A percentile compares a stretch with the other conserved stretches of the same genome.
Conservation (phyloP, 2,329 filamentous ascomycete genomes). For the Didymella sp. region DNA sequence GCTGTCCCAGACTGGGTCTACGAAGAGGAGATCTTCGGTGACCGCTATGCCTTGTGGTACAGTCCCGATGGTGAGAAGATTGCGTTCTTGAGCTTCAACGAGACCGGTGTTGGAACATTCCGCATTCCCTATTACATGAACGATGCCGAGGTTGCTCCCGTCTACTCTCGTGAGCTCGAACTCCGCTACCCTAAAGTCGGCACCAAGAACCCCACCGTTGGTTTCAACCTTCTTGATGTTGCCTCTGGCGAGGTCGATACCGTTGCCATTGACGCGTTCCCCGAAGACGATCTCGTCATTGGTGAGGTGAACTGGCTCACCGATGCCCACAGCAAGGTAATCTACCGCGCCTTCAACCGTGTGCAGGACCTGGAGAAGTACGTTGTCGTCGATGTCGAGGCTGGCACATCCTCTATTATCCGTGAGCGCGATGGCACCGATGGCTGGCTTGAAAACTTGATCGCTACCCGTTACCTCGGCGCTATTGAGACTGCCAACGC, state of each 20-base stretch:
- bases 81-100: slow-evolving; percentile 65
- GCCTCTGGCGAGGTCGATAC: slow-evolving; percentile 54
- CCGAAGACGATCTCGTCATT: slow-evolving; percentile 67
- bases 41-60: slow-evolving; percentile 62
- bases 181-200: slow-evolving; percentile 74
- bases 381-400: slow-evolving; percentile 63
- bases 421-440: slow-evolving; percentile 65
- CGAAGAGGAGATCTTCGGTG: slow-evolving; percentile 64
- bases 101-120: slow-evolving; percentile 72
- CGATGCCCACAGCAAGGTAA: slow-evolving; percentile 64
- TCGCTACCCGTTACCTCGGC: slow-evolving; percentile 64
- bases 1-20: slow-evolving; percentile 70
- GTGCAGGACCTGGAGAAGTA: slow-evolving; percentile 71
- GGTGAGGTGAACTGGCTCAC: slow-evolving; percentile 74
- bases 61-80: slow-evolving; percentile 63
- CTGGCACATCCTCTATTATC: slow-evolving; percentile 55
- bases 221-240: slow-evolving; percentile 65
- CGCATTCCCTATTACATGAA: slow-evolving; percentile 72
- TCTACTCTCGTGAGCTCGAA: slow-evolving; percentile 68
- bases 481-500: slow-evolving; percentile 42
- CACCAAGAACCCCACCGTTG: slow-evolving; percentile 69
- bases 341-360: slow-evolving; percentile 72
- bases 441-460: slow-evolving; percentile 69
- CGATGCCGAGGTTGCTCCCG: slow-evolving; percentile 61
- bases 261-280: slow-evolving; percentile 64